Evolutionary conservation across 768 basidiomycete species (phyloP).

Genomic region (Pisolithus albus): DNA sequence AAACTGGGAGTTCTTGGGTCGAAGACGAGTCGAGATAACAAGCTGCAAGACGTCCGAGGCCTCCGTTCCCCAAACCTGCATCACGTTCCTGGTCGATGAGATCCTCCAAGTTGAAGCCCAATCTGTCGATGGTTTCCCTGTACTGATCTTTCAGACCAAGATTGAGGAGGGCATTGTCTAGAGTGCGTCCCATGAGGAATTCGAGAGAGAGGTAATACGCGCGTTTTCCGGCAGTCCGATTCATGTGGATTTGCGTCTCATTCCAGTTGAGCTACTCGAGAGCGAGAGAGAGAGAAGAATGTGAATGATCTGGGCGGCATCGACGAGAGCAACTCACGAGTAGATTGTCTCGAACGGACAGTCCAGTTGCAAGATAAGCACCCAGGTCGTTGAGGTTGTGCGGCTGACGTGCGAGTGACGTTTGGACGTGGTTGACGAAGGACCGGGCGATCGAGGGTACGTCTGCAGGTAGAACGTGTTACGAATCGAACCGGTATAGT

Average conservation of each 20-base stretch:
- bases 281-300: not conserved
- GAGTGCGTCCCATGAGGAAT: slow-evolving; percentile 79
- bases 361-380: slow-evolving; percentile 87
- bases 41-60: slow-evolving; percentile 91
- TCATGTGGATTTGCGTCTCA: slow-evolving; percentile 67
- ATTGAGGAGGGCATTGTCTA: slow-evolving; percentile 82
- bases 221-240: slow-evolving; percentile 78
- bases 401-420: slow-evolving; percentile 84
- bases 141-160: slow-evolving; percentile 78
- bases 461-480: slow-evolving; percentile 33
- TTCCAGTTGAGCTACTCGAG: slow-evolving; percentile 70
- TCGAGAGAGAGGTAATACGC: slow-evolving; percentile 96
- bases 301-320: not conserved
- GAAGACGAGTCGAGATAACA: slow-evolving; percentile 96
- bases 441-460: slow-evolving; percentile 60
- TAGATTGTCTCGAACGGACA: slow-evolving; percentile 83
- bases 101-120: slow-evolving; percentile 90
- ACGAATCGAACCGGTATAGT: not conserved
- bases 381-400: slow-evolving; percentile 84
- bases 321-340: slow-evolving; percentile 41
- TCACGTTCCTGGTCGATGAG: slow-evolving; percentile 86
- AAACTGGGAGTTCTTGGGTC: slow-evolving; percentile 84
- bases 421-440: slow-evolving; percentile 78
- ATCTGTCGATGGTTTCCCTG: slow-evolving; percentile 54
- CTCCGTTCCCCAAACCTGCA: slow-evolving; percentile 92